phyloP scores from a whole-genome alignment of 176 grass and related monocot species.

The Oryza nivara region DNA sequence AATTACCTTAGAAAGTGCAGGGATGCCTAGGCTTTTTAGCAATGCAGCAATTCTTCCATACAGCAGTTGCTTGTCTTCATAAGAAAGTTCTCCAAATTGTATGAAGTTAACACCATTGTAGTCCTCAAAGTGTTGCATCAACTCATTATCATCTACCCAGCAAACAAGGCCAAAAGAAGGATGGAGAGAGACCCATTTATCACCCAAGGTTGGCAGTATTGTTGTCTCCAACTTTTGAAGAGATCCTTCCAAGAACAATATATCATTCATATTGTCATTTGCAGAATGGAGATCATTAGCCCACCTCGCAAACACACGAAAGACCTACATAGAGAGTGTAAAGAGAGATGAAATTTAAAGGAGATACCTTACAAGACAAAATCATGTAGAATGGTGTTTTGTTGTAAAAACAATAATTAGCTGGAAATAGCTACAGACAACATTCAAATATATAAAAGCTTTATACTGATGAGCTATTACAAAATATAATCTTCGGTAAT shows the following conservation, averaged over 20 bases:
- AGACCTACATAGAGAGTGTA: constrained; percentile 49
- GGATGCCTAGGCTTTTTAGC: constrained; percentile 78
- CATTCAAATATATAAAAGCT: neutral
- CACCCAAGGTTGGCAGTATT: constrained; percentile 77
- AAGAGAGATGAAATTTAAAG: constrained; percentile 21
- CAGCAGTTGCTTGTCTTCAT: constrained; percentile 58
- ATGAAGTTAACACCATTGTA: constrained; percentile 63
- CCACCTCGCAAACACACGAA: constrained; percentile 78
- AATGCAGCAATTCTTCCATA: constrained; percentile 63
- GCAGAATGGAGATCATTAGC: constrained; percentile 67
- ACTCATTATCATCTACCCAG: constrained; percentile 83
- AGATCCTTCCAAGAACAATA: constrained; percentile 72
- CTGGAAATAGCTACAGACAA: neutral
- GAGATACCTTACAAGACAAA: neutral
- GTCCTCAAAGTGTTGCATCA: constrained; percentile 73
- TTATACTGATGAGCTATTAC: neutral
- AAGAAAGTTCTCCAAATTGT: constrained; percentile 70
- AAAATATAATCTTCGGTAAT: constrained; percentile 16
- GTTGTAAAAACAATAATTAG: constrained; percentile 30
- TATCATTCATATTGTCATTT: constrained; percentile 50
- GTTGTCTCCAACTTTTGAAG: constrained; percentile 78
- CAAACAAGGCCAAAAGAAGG: constrained; percentile 89
- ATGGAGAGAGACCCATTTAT: constrained; percentile 97
- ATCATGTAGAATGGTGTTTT: neutral
- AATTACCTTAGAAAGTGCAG: constrained; percentile 87